Evolutionary conservation across 108 stramenopile species (phyloP), one percentile per base, ranked within the genome.

Genomic region (Fistulifera pelliculosa): DNA sequence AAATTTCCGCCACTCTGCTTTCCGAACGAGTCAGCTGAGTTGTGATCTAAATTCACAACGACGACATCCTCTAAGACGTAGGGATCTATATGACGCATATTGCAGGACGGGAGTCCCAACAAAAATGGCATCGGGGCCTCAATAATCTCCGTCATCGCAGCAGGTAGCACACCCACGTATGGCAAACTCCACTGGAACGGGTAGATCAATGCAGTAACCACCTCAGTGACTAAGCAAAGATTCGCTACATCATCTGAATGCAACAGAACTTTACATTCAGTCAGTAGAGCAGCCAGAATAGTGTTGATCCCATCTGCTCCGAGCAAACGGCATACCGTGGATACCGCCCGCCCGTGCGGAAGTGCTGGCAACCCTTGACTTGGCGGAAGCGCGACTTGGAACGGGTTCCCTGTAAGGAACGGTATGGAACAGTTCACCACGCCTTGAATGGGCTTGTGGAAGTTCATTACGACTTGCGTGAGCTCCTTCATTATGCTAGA

Each of bases 121-220:
- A 92, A 70, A 56, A 83, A 92, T 16, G 83, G 79, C 5, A 92
- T 53, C 17, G 90, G 90, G 1, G 90, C 90, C 41, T 92, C 90
- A 38, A 87, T 71, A 56, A 92, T 77, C 49, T 87, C 85, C 19
- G 87, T 56, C 90, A 92, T 92, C 21, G 62, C 77, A 47, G 72
- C 49, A 0, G 90, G 90, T 11, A 92, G 71, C 16, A 92, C 79
- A 11, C 85, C 85, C 66, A 92, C 80, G 52, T 81, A 92, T 2
- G 90, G 90, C n/a, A 87, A 52, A 31, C 81, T 73, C 90, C 90
- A 92, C 7, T 47, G 56, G 61, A 92, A 92, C 1, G 90, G 90
- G 51, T 87, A 92, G n/a, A 78, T 81, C 0, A 92, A 49, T 10
- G 90, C 85, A 19, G 82, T 81, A 42, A 87, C 68, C 15, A 87